These are phyloP conservation scores for Zhuliangozyma blackwelliae DNA, from an alignment of 1,139 yeast species.

Conservation along the genomic window DNA sequence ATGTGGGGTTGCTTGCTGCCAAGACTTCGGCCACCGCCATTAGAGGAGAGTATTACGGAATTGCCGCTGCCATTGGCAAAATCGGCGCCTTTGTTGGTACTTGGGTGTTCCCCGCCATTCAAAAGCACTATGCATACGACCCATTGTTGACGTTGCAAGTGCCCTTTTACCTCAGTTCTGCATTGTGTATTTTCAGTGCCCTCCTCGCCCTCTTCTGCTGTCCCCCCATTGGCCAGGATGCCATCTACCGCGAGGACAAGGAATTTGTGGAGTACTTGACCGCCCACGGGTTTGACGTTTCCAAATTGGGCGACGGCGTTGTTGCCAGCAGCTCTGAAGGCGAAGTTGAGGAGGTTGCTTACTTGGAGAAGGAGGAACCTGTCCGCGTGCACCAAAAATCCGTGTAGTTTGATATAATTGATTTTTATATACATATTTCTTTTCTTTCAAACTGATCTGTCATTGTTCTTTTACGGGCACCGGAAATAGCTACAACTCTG, in stretches of 20 bases:
- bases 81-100: constrained; percentile 91
- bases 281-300: constrained; percentile 54
- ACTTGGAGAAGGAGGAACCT: too few species aligned
- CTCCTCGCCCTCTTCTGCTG: constrained; percentile 62
- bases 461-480: too few species aligned
- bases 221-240: constrained; percentile 80
- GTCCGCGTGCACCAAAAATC: too few species aligned
- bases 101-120: constrained; percentile 75
- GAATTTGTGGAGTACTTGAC: constrained; percentile 61
- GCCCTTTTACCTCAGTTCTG: constrained; percentile 79
- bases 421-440: too few species aligned
- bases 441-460: too few species aligned
- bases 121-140: constrained; percentile 32
- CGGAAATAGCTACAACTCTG: too few species aligned
- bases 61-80: constrained; percentile 88
- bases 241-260: constrained; percentile 72
- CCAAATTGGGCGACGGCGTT: constrained; percentile 37
- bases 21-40: constrained; percentile 85
- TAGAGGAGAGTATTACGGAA: constrained; percentile 86
- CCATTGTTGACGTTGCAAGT: constrained; percentile 42
- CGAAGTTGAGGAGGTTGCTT: not conserved
- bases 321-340: too few species aligned
- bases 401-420: too few species aligned
- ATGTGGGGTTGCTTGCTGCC: constrained; percentile 81
- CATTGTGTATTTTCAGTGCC: constrained; percentile 71